phyloP scores from a whole-genome alignment of 116 monocot genomes.

The Posidonia oceanica region DNA sequence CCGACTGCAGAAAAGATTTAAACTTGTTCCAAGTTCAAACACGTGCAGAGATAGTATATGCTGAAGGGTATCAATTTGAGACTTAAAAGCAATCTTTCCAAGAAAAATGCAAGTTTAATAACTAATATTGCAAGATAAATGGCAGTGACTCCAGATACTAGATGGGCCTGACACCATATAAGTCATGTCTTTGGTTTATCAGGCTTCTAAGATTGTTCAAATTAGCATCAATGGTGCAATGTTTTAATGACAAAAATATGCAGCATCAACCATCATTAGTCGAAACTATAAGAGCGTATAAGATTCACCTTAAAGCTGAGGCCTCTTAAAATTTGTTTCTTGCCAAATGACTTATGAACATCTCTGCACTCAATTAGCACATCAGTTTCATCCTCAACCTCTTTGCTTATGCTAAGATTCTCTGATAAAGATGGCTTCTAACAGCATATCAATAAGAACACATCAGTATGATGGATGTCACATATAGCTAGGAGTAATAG shows the following conservation, averaged over 20 bases:
- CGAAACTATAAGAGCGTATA: neutral
- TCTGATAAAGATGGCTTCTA: constrained; percentile 24
- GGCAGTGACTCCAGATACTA: no score
- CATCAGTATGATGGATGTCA: no score
- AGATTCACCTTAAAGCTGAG: constrained; percentile 82
- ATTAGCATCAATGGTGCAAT: neutral
- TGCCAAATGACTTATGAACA: constrained; percentile 86
- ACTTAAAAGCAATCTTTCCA: no score
- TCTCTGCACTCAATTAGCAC: constrained; percentile 84
- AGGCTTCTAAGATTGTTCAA: no score
- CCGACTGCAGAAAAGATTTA: no score
- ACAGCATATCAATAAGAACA: constrained; percentile 5
- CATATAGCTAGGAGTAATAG: neutral
- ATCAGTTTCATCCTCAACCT: constrained; percentile 25
- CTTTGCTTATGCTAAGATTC: constrained; percentile 12
- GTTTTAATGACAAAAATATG: neutral
- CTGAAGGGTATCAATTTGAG: no score
- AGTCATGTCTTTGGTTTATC: no score
- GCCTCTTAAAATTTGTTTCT: constrained; percentile 74
- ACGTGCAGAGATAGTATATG: no score
- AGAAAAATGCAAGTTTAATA: no score
- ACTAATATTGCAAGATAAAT: no score
- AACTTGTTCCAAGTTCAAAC: no score
- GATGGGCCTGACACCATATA: no score
- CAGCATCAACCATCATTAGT: neutral